These are phyloP conservation scores for Verticillium dahliae DNA, from an alignment of 2,329 filamentous ascomycete species.

Conservation along the genomic window DNA sequence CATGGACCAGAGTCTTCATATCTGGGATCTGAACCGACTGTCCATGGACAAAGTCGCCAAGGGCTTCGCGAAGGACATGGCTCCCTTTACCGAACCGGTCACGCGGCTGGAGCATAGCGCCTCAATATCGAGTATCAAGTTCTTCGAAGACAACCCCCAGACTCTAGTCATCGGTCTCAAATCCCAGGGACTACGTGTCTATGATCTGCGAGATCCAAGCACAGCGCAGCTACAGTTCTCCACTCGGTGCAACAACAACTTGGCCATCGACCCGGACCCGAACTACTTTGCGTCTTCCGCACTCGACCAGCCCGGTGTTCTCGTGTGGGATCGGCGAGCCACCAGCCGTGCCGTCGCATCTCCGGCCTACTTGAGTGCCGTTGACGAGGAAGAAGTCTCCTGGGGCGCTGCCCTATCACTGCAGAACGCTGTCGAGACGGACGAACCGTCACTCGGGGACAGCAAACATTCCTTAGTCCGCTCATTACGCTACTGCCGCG, in stretches of 20 bases:
- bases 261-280: constrained; percentile 72
- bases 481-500: constrained; percentile 56
- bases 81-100: constrained; percentile 49
- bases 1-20: constrained; percentile 75
- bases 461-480: constrained; percentile 56
- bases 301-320: constrained; percentile 65
- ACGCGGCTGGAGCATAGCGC: constrained; percentile 58
- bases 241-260: constrained; percentile 62
- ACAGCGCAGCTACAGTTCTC: constrained; percentile 47
- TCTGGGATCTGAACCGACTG: constrained; percentile 69
- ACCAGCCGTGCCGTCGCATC: constrained; percentile 46
- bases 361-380: constrained; percentile 46
- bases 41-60: constrained; percentile 36
- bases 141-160: constrained; percentile 71
- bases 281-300: constrained; percentile 82
- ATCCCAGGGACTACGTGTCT: constrained; percentile 66
- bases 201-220: constrained; percentile 62
- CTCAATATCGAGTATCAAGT: constrained; percentile 76
- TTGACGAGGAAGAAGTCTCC: constrained; percentile 54
- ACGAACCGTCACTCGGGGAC: constrained; percentile 40
- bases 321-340: constrained; percentile 73
- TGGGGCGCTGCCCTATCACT: constrained; percentile 57
- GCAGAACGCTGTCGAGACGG: constrained; percentile 49
- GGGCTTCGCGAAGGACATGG: constrained; percentile 43
- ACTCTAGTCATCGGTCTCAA: constrained; percentile 72